Conservation (phyloP, 2,329 filamentous ascomycete species). For the Exophiala dermatitidis region DNA sequence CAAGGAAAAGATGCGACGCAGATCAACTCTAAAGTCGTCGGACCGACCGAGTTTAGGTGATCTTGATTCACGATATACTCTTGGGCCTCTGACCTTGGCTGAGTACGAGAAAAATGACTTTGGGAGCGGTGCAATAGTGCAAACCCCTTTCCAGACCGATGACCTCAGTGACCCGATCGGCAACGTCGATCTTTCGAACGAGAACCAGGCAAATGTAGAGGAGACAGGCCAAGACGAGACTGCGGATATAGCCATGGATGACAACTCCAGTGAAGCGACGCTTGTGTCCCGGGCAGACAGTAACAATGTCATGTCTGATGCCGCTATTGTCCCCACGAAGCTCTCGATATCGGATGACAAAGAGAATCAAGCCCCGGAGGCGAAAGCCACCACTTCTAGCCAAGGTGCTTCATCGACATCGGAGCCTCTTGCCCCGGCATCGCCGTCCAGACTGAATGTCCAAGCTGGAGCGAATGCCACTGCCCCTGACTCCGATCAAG, state of each 20-base stretch:
- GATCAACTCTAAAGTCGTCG: conserved; percentile 34
- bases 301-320: conserved; percentile 34
- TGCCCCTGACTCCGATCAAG: conserved; percentile 11
- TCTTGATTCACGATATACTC: conserved; percentile 18
- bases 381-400: conserved; percentile 14
- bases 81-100: conserved; percentile 15
- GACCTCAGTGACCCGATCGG: not conserved
- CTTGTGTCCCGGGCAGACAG: conserved; percentile 32
- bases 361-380: conserved; percentile 33
- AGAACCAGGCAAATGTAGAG: conserved; percentile 2
- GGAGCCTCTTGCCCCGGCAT: conserved; percentile 31
- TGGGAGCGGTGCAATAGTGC: conserved; percentile 6
- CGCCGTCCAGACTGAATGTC: conserved; percentile 25
- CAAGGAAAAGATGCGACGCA: conserved; percentile 46
- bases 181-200: not conserved
- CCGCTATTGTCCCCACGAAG: conserved; percentile 28
- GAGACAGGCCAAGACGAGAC: not conserved
- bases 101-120: conserved; percentile 9
- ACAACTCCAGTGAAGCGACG: conserved; percentile 35
- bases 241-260: conserved; percentile 11
- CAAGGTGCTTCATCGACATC: conserved; percentile 6
- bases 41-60: conserved; percentile 26
- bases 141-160: conserved; percentile 7
- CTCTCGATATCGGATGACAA: conserved; percentile 31
- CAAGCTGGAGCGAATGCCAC: conserved; percentile 23